These are phyloP conservation scores for Citrus sp. DNA, from an alignment of 345 rosid species.

Conservation along the genomic window DNA sequence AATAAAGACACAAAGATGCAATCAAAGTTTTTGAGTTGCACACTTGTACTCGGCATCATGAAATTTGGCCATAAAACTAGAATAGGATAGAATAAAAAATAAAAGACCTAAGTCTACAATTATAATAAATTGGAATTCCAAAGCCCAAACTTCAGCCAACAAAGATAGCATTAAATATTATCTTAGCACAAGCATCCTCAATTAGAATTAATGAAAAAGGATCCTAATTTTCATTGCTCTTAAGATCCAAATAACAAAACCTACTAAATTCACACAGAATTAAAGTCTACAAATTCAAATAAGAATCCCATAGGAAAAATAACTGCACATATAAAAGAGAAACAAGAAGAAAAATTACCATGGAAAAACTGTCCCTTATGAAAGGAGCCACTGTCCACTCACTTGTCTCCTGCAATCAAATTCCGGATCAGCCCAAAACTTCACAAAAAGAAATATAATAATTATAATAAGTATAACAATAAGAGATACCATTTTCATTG, in stretches of 20 bases:
- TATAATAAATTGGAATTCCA: neutral
- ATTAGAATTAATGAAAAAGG: neutral
- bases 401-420: slow-evolving; percentile 69
- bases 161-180: neutral
- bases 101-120: neutral
- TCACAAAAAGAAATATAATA: too few species aligned
- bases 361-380: slow-evolving; percentile 86
- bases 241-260: too few species aligned
- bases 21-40: neutral
- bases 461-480: too few species aligned
- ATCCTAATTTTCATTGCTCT: neutral
- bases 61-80: neutral
- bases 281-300: neutral
- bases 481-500: slow-evolving; percentile 51
- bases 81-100: neutral
- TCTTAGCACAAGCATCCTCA: neutral
- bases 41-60: neutral
- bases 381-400: slow-evolving; percentile 79
- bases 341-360: slow-evolving; percentile 41
- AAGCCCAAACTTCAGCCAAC: neutral
- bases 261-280: neutral
- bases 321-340: neutral
- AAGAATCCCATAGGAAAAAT: neutral
- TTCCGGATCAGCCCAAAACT: neutral
- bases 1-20: neutral